Evolutionary conservation across 140 eudicot species (phyloP).

Genomic region (Eryngium alpinum): DNA sequence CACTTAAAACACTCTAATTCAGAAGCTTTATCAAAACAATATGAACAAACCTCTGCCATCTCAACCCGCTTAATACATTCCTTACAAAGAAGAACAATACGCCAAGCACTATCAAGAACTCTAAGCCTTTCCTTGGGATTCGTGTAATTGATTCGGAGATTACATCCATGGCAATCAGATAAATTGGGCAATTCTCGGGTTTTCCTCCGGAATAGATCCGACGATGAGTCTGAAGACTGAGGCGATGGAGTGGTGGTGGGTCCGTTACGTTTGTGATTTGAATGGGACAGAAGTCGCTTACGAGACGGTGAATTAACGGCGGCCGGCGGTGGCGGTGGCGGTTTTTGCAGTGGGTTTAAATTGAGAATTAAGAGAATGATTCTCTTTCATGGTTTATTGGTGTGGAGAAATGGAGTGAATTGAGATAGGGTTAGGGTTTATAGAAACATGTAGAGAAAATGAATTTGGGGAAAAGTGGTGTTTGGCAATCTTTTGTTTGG

Average conservation of each 20-base stretch:
- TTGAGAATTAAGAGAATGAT: not conserved
- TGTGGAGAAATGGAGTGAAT: not conserved
- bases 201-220: slow-evolving; percentile 33
- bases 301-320: slow-evolving; percentile 13
- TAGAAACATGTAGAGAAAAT: not conserved
- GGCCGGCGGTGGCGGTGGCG: not conserved
- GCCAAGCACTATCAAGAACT: slow-evolving; percentile 68
- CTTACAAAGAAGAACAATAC: slow-evolving; percentile 65
- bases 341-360: not conserved
- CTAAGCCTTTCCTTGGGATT: slow-evolving; percentile 67
- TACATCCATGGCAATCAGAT: slow-evolving; percentile 71
- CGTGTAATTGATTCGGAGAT: slow-evolving; percentile 38
- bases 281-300: slow-evolving; percentile 33
- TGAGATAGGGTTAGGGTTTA: not conserved
- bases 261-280: slow-evolving; percentile 20
- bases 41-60: slow-evolving; percentile 44
- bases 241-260: slow-evolving; percentile 26
- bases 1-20: slow-evolving; percentile 36
- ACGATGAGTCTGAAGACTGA: slow-evolving; percentile 34
- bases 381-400: not conserved
- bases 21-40: slow-evolving; percentile 41
- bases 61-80: slow-evolving; percentile 40
- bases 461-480: not conserved
- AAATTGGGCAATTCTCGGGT: slow-evolving; percentile 73
- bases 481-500: too few species aligned